Evolutionary conservation across 129 eudicot genomes (phyloP).

Genomic region (Chrysanthemum lavandulifolium): DNA sequence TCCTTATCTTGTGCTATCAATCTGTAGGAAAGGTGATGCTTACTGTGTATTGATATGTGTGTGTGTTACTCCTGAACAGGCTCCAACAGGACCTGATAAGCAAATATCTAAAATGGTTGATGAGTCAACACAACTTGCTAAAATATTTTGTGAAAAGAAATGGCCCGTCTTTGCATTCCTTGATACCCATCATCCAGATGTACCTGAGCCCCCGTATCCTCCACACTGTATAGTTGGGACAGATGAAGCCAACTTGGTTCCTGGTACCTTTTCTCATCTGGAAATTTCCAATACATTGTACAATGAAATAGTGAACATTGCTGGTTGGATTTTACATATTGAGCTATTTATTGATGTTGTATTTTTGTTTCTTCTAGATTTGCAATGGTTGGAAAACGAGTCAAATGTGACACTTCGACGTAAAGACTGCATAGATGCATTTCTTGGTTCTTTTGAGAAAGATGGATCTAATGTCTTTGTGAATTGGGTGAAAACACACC

Average conservation of each 20-base stretch:
- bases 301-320: conserved; percentile 5
- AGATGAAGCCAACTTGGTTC: conserved; percentile 71
- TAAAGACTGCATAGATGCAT: conserved; percentile 92
- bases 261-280: conserved; percentile 41
- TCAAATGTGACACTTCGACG: conserved; percentile 65
- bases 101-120: conserved; percentile 83
- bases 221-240: conserved; percentile 91
- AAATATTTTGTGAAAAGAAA: conserved; percentile 57
- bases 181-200: conserved; percentile 83
- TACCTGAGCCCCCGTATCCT: conserved; percentile 91
- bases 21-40: conserved; percentile 1
- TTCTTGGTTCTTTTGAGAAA: conserved; percentile 74
- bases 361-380: conserved; percentile 39
- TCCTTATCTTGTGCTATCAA: not conserved
- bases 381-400: conserved; percentile 81
- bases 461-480: conserved; percentile 84
- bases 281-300: not conserved
- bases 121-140: conserved; percentile 65
- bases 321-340: not conserved
- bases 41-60: conserved; percentile 10
- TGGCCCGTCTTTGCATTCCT: conserved; percentile 87
- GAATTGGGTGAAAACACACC: conserved; percentile 75
- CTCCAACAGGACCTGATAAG: conserved; percentile 67
- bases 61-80: conserved; percentile 40
- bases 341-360: conserved; percentile 8